Evolutionary conservation across 768 basidiomycete genomes (phyloP), one percentile per base, ranked within the genome.

Genomic region (Ephemerocybe angulata): DNA sequence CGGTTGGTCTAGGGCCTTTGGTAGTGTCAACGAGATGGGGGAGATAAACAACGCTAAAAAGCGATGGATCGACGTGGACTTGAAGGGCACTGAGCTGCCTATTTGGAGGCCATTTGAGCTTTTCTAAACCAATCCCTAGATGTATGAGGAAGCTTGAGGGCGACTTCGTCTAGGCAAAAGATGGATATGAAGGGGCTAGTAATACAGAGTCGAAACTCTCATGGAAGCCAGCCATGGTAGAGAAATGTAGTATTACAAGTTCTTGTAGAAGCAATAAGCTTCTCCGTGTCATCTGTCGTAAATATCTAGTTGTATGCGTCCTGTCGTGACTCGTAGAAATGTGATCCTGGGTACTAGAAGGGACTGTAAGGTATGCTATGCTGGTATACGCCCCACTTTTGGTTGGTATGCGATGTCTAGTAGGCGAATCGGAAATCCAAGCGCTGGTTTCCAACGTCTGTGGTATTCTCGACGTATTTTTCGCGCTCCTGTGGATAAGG

Each of bases 21-120:
- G 84, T 1, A 64, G 72, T 19, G 74, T 81, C 12, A 73, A 76
- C 58, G 64, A 66, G 2, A 69, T 70, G 68, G 84, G 83, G 13
- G 55, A 68, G 21, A 69, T 81, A 15, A 80, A 84, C 58, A 61
- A 76, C 24, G 63, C 69, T 19, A 60, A 61, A 22, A 77, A 76
- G 62, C 71, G 76, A 12, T 88, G 87, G 87, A 69, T 86, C 2
- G 87, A 88, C 44, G 72, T 87, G n/a, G 87, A 88, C 61, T 68
- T 79, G 58, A 76, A 76, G 47, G 86, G 83, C 0, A 59, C 49
- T n/a, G 64, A 85, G 38, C 60, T 76, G 28, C 87, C 86, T 11
- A 67, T 75, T 6, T 88, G 86, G 86, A 60, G 70, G 37, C 71
- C 84, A 13, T 86, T 84, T 57, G 75, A 85, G 54, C 61, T 83